Evolutionary conservation across 345 rosid genomes (phyloP).

Genomic region (Nasturtium officinale): DNA sequence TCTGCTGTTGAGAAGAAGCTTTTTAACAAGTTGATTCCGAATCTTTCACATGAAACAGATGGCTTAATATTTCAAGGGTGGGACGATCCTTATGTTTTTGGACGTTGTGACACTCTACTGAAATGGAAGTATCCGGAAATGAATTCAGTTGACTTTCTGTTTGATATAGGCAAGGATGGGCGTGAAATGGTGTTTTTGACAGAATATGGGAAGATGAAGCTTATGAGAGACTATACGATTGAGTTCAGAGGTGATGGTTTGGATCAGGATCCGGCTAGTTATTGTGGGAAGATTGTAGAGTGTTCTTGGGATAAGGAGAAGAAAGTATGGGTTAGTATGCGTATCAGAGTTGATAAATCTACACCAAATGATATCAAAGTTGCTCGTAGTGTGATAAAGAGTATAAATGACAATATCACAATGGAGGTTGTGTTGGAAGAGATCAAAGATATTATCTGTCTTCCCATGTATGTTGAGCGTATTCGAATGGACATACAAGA

Average conservation of each 20-base stretch:
- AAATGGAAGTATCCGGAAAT: conserved; percentile 85
- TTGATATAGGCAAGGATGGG: conserved; percentile 66
- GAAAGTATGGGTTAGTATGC: conserved; percentile 64
- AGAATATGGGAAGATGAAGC: conserved; percentile 64
- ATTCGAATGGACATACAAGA: conserved; percentile 52
- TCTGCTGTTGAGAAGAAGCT: conserved; percentile 71
- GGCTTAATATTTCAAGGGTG: conserved; percentile 94
- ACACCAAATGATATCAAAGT: conserved; percentile 68
- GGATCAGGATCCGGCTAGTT: conserved; percentile 54
- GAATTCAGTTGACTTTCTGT: conserved; percentile 82
- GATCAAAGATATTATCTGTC: conserved; percentile 63
- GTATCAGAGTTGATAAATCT: conserved; percentile 69
- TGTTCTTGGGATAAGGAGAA: conserved; percentile 66
- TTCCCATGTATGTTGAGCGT: conserved; percentile 86
- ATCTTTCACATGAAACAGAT: conserved; percentile 85
- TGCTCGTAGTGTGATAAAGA: conserved; percentile 67
- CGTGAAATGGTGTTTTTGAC: conserved; percentile 50
- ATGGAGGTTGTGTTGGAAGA: conserved; percentile 69
- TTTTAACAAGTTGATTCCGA: conserved; percentile 72
- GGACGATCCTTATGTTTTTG: conserved; percentile 88
- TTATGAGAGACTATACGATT: conserved; percentile 65
- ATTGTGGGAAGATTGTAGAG: conserved; percentile 76
- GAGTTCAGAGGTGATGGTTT: conserved; percentile 62
- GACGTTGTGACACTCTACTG: conserved; percentile 67
- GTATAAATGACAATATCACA: conserved; percentile 79